A percentile compares a stretch with the other conserved stretches of the same genome.
phyloP scores from a whole-genome alignment of 805 yeast genomes.

The Metschnikowia lochheadii region DNA sequence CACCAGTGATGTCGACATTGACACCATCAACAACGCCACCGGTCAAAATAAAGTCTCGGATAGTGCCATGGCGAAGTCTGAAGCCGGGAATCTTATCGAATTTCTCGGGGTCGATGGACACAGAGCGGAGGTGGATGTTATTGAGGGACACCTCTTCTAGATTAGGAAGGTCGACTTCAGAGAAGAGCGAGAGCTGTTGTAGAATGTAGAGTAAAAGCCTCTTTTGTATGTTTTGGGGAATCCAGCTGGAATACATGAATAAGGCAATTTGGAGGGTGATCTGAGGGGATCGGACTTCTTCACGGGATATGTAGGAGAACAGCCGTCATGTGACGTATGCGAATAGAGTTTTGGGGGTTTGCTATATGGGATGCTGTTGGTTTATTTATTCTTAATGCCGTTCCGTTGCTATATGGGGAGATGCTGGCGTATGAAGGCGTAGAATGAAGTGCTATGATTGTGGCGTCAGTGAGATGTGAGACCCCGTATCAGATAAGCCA shows the following conservation, averaged over 20 bases:
- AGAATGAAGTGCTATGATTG: neutral
- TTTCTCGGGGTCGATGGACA: slow-evolving; percentile 69
- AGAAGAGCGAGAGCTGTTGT: slow-evolving; percentile 75
- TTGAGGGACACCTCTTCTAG: slow-evolving; percentile 69
- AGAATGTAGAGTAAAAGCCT: slow-evolving; percentile 74
- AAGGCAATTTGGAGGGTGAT: neutral
- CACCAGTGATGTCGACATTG: slow-evolving; percentile 51
- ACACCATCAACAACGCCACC: slow-evolving; percentile 73
- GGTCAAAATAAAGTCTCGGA: slow-evolving; percentile 51
- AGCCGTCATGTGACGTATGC: slow-evolving; percentile 1
- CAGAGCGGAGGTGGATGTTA: slow-evolving; percentile 50
- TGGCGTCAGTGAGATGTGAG: slow-evolving; percentile 1
- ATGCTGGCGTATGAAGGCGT: neutral
- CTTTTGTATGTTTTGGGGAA: slow-evolving; percentile 82
- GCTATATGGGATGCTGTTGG: neutral
- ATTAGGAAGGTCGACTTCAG: slow-evolving; percentile 77
- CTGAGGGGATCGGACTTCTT: neutral
- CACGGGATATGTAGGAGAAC: neutral
- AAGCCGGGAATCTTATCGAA: slow-evolving; percentile 61
- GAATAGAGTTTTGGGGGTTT: neutral
- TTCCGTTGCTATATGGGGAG: neutral
- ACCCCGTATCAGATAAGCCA: slow-evolving; percentile 2
- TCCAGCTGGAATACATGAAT: slow-evolving; percentile 44
- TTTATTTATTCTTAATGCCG: neutral
- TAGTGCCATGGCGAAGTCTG: slow-evolving; percentile 55